A percentile compares a stretch with the other conserved stretches of the same genome.
Evolutionary conservation across 2,329 filamentous ascomycete genomes (phyloP).

Genomic region (Sarocladiaceae sp.): DNA sequence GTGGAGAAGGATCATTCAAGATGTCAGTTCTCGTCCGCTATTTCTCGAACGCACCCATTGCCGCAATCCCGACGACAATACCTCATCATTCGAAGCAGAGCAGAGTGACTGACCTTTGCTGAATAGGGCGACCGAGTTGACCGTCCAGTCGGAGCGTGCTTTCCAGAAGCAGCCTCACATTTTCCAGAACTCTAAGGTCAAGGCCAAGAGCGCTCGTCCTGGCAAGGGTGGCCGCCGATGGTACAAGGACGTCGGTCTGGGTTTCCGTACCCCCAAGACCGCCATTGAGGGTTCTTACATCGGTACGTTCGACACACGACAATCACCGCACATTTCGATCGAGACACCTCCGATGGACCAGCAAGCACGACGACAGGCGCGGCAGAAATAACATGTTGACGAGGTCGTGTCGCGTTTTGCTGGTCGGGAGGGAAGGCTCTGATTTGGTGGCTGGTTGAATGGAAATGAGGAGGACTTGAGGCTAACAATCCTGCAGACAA

Average conservation of each 20-base stretch:
- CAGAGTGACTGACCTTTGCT: constrained; percentile 25
- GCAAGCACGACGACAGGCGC: background rate
- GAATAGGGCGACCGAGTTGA: constrained; percentile 95
- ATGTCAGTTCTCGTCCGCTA: constrained; percentile 30
- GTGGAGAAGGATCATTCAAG: constrained; percentile 36
- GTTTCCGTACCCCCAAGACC: constrained; percentile 97
- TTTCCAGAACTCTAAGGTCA: constrained; percentile 97
- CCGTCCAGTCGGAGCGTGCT: constrained; percentile 99
- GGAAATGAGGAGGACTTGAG: constrained; percentile 11
- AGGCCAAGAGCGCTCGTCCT: constrained; percentile 76
- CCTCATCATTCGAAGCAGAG: constrained; percentile 6
- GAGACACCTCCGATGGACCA: background rate
- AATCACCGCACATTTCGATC: background rate
- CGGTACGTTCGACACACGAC: constrained; percentile 62
- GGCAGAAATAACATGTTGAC: background rate
- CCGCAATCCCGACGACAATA: constrained; percentile 3
- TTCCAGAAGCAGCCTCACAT: constrained; percentile 99
- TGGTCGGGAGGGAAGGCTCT: background rate
- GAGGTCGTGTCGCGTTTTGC: constrained; percentile 3
- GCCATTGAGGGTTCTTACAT: constrained; percentile 99
- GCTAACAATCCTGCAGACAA: constrained; percentile 66
- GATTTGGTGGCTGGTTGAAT: background rate
- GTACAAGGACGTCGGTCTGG: constrained; percentile 99
- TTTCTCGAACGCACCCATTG: background rate
- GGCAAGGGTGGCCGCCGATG: constrained; percentile 89